A percentile compares a stretch with the other conserved stretches of the same genome.
Evolutionary conservation across 225 moss, liverwort and hornwort genomes (phyloP).

Genomic region (Physcomitrium patens): DNA sequence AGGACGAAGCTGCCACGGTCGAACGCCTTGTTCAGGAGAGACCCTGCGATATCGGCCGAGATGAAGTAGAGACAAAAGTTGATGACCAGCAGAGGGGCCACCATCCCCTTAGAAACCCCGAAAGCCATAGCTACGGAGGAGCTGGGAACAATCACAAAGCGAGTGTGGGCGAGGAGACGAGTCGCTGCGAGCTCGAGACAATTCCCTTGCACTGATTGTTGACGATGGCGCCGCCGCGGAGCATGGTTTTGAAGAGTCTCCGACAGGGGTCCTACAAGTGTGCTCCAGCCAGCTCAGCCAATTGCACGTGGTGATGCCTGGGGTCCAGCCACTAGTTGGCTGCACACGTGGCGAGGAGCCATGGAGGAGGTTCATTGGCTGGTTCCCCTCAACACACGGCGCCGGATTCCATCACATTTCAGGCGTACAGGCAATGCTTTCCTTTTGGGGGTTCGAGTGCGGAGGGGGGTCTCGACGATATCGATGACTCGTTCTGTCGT

Average conservation of each 20-base stretch:
- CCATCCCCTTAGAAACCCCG: slow-evolving; percentile 30
- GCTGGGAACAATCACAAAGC: background rate
- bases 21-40: slow-evolving; percentile 36
- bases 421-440: background rate
- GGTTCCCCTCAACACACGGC: background rate
- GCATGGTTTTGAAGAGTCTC: slow-evolving; percentile 17
- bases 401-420: background rate
- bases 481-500: too few relatives aligned
- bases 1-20: slow-evolving; percentile 6
- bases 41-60: slow-evolving; percentile 46
- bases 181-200: background rate
- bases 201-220: background rate
- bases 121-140: slow-evolving; percentile 45
- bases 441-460: background rate
- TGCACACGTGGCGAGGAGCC: slow-evolving; percentile 29
- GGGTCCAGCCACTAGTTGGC: slow-evolving; percentile 35
- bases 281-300: background rate
- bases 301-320: slow-evolving; percentile 33
- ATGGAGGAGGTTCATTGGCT: slow-evolving; percentile 13
- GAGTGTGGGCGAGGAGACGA: background rate
- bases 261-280: background rate
- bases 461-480: too few relatives aligned
- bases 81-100: slow-evolving; percentile 40
- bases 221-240: background rate
- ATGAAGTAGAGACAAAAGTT: slow-evolving; percentile 55